Evolutionary conservation across 805 yeast species (phyloP), one percentile per base, ranked within the genome.

Genomic region (Metschnikowia bowlesiae): DNA sequence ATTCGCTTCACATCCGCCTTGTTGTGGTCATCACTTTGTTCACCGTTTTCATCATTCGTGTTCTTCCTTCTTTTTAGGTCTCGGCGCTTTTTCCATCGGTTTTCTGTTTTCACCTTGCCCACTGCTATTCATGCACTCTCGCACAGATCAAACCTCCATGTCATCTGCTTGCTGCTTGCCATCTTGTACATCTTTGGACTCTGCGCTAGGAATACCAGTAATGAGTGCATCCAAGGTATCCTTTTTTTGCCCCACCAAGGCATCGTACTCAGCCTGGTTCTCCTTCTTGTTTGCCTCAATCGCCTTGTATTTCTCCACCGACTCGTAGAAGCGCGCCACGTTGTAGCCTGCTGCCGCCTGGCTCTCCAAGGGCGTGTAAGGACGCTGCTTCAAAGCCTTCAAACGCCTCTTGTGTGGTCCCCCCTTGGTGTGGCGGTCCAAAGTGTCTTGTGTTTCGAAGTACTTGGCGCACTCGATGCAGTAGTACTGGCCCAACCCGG

Each of bases 391-490:
- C 59, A 94, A 73, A 38, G 82, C 86, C 66, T 84, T 87, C 28
- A 87, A 85, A 64, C 96, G 77, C 68, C 98, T 81, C 67, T 87
- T 91, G 69, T 94, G 99, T 7, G 83, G 78, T 62, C 90, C 91
- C 4, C 86, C 76, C 59, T 82, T 81, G 54, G 78, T 70, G 70
- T 94, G 99, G 11, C 84, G 76, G 53, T 81, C 82, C 49, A 88
- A 74, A 7, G 96, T 86, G 32, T 69, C 66, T 41, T 86, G 89
- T 50, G 84, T 83, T 65, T 91, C 97, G 62, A 83, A 89, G 68
- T 94, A 89, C 65, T 85, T 87, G 44, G 96, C 95, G 75, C 99
- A 94, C 56, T 90, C 96, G 48, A 94, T 78, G 69, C 98, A 94
- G 68, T 89, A 94, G 68, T 81, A 85, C 69, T 94, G 98, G 13